A percentile compares a stretch with the other conserved stretches of the same genome.
phyloP scores from a whole-genome alignment of 495 filamentous ascomycete species.

The Penicillium herquei region DNA sequence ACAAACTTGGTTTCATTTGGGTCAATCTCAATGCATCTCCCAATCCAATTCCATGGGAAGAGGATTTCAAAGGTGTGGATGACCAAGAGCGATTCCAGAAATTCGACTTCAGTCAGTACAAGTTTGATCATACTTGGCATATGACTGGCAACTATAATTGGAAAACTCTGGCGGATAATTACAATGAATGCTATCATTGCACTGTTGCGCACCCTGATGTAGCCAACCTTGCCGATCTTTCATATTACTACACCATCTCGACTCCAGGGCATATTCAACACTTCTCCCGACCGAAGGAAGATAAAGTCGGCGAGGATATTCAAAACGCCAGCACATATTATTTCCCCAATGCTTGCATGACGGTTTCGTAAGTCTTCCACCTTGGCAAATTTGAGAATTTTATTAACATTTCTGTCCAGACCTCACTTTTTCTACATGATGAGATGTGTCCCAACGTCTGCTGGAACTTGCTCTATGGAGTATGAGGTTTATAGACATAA shows the following conservation, averaged over 20 bases:
- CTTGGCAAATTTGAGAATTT: not conserved
- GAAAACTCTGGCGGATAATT: slow-evolving; percentile 54
- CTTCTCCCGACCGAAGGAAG: slow-evolving; percentile 35
- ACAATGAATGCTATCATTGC: slow-evolving; percentile 57
- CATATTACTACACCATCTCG: slow-evolving; percentile 41
- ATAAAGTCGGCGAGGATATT: slow-evolving; percentile 34
- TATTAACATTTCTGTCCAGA: slow-evolving; percentile 15
- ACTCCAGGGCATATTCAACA: slow-evolving; percentile 42
- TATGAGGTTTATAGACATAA: slow-evolving; percentile 49
- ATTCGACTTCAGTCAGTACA: slow-evolving; percentile 47
- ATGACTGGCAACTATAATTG: slow-evolving; percentile 52
- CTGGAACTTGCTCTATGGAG: slow-evolving; percentile 34
- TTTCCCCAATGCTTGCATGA: slow-evolving; percentile 49
- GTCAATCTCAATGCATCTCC: slow-evolving; percentile 47
- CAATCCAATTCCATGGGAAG: slow-evolving; percentile 45
- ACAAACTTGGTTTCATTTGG: slow-evolving; percentile 49
- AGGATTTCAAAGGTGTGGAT: slow-evolving; percentile 45
- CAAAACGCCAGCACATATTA: slow-evolving; percentile 47
- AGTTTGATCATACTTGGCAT: slow-evolving; percentile 51
- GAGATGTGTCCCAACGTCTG: slow-evolving; percentile 38
- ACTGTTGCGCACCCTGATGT: slow-evolving; percentile 48
- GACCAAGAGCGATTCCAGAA: slow-evolving; percentile 37
- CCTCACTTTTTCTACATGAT: slow-evolving; percentile 48
- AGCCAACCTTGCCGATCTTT: slow-evolving; percentile 40
- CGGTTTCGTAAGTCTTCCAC: slow-evolving; percentile 41